Percentiles rank a stretch among this genome's conserved stretches.
These are phyloP conservation scores for Salicornia ramosissima DNA, from an alignment of 148 eudicot genomes.

Conservation along the genomic window DNA sequence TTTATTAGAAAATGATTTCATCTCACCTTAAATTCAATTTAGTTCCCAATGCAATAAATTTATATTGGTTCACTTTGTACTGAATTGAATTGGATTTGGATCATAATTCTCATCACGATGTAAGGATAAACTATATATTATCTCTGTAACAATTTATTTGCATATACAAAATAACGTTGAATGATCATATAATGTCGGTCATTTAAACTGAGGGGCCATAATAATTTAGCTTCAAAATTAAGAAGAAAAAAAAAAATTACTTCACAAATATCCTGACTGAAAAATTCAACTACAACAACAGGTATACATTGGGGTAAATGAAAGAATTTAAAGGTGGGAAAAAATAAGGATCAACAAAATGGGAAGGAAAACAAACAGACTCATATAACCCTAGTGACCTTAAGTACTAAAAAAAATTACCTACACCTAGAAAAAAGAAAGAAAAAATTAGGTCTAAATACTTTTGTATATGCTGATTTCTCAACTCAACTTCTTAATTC, in stretches of 20 bases:
- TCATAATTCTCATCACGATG: too few species aligned
- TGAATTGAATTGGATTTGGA: too few species aligned
- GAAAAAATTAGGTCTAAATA: constrained; percentile 28
- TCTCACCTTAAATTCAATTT: too few species aligned
- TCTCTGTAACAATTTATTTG: too few species aligned
- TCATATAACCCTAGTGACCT: constrained; percentile 18
- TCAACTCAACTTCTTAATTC: constrained; percentile 20
- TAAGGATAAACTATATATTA: too few species aligned
- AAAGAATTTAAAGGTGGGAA: constrained; percentile 14
- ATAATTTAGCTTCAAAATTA: not conserved
- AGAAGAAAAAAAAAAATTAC: constrained; percentile 1
- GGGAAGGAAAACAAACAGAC: constrained; percentile 24
- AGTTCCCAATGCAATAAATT: too few species aligned
- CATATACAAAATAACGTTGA: too few species aligned
- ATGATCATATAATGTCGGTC: not conserved
- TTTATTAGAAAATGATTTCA: too few species aligned
- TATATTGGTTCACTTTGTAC: too few species aligned
- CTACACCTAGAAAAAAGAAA: constrained; percentile 21
- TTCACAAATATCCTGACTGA: constrained; percentile 16
- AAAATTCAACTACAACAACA: constrained; percentile 45
- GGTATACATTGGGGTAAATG: constrained; percentile 24
- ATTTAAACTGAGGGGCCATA: too few species aligned
- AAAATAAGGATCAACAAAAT: constrained; percentile 18
- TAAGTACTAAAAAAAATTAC: constrained; percentile 24
- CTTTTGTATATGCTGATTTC: constrained; percentile 23